Evolutionary conservation across 2,329 filamentous ascomycete genomes (phyloP), one percentile per base, ranked within the genome.

Genomic region (Fusarium sp.): DNA sequence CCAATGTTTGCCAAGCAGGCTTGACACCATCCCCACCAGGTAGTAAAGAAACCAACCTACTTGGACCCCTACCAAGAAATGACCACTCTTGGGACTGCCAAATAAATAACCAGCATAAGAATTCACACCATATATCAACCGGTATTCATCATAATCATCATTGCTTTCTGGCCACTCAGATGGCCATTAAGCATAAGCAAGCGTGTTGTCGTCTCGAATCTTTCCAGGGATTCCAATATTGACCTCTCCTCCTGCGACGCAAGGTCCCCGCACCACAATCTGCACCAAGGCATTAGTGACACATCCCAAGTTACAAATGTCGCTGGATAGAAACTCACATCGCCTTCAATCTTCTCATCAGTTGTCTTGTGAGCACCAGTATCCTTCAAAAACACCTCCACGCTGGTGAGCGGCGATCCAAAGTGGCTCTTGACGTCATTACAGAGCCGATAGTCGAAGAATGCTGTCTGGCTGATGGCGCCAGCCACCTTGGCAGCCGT

Each of bases 401-500:
- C 89, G 76, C 91, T 93, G 72, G 93, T 94, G 45, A 96, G 80
- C 3, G 96, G 95, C 11, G 93, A 87, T 4, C 96, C 96, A 79
- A 98, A 98, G 81, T 97, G 95, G 73, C 80, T 77, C 60, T 77
- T 73, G 61, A 72, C 76, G 50, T 82, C 80, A 45, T 81, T 82
- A 40, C 83, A 84, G 71, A 88, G 87, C 74, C 96, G 87, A 82
- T 98, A 98, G 81, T 98, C 96, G 79, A 94, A 97, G 42, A 95
- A 88, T 70, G 94, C 92, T 9, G 94, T 97, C 84, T 98, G 96
- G 1, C 93, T 87, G n/a, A 97, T 90, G 1, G 95, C 93, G 40
- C 96, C 96, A 3, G 95, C 96, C n/a, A 98, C 93, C 70, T 90
- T 90, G 27, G 94, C 87, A 1, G 93, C 91, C 20, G 94, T 93